Evolutionary conservation across 306 rosid genomes (phyloP), one percentile per base, ranked within the genome.

Genomic region (Dalbergia cochinchinensis): DNA sequence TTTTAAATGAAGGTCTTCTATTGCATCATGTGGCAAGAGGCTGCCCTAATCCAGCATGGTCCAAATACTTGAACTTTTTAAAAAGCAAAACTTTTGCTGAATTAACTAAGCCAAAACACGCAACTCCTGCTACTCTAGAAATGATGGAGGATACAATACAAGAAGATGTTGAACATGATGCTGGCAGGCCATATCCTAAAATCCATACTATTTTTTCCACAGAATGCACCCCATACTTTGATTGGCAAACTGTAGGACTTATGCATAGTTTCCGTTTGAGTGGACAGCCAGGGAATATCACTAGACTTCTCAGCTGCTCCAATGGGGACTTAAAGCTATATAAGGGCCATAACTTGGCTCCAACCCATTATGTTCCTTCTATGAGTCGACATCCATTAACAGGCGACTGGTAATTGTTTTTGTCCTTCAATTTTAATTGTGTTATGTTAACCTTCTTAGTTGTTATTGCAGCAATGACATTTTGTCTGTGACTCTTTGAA

Each of bases 161-260:
- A 75, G 63, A 69, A 37, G 84, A 71, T 16, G 85, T 69, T 51
- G 78, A 57, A 44, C 77, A 78, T 73, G 86, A 82, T 78, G 79
- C 88, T 31, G 80, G 59, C 48, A 85, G 77, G 78, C 87, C 90
- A 31, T 57, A 86, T 85, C 92, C 98, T 26, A 95, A 92, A 86
- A 93, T 95, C 64, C 98, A 93, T 86, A 93, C 99, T 0, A 15
- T 95, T 57, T 95, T 95, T 69, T 93, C 99, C 68, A 95, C 99
- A 0, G 98, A 95, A 83, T 95, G 99, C 78, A 86, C 86, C n/a
- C 47, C 92, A 6, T 93, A 93, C 84, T 95, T 95, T 16, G 99
- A 95, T 86, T 95, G 99, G 99, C 99, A 95, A 85, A 93, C 99
- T 74, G 96, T 95, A 48, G 99, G 99, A 72, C 86, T 95, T 64